Conservation (phyloP, 306 rosid species). For the Lotus japonicus region DNA sequence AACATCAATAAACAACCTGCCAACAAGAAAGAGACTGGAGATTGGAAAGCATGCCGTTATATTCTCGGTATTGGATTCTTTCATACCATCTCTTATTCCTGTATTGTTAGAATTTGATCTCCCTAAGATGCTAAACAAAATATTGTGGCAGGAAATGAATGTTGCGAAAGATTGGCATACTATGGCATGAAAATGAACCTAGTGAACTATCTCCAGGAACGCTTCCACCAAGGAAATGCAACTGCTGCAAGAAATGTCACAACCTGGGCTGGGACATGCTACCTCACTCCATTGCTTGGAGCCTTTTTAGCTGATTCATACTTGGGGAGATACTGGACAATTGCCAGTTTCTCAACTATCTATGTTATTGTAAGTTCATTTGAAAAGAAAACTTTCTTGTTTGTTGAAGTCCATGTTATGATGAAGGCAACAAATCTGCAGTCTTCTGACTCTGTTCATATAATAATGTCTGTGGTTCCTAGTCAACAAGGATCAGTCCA, state of each 20-base stretch:
- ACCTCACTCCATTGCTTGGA: constrained; percentile 73
- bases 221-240: constrained; percentile 45
- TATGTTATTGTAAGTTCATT: constrained; percentile 60
- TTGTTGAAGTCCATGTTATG: not conserved
- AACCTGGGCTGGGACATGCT: constrained; percentile 78
- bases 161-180: constrained; percentile 85
- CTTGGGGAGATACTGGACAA: constrained; percentile 86
- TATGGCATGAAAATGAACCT: constrained; percentile 84
- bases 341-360: constrained; percentile 57
- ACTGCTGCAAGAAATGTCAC: constrained; percentile 58
- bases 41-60: constrained; percentile 67
- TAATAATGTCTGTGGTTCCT: not conserved
- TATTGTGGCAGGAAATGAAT: constrained; percentile 50
- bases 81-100: not conserved
- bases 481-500: not conserved
- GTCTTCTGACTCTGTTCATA: not conserved
- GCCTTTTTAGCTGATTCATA: constrained; percentile 87
- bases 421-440: not conserved
- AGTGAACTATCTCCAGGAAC: constrained; percentile 66
- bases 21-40: constrained; percentile 55
- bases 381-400: not conserved
- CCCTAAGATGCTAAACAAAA: too few relatives aligned
- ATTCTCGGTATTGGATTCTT: constrained; percentile 53
- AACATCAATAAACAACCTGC: constrained; percentile 52
- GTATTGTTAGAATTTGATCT: too few relatives aligned